Base-by-base conservation (phyloP, 148 eudicot genomes). In the Rhododendron ovatum region DNA sequence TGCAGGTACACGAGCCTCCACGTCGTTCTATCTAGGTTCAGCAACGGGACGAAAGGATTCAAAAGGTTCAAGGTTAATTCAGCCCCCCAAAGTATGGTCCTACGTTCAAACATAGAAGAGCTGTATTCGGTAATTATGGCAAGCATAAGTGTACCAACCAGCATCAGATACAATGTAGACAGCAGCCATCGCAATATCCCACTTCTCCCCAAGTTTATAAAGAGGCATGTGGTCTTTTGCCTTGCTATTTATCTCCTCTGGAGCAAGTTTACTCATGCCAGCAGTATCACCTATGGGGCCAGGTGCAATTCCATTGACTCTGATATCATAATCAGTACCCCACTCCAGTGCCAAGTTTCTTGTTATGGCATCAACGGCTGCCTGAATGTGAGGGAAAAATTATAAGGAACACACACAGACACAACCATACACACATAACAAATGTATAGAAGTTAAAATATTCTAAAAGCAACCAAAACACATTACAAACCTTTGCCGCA, bases 141-240 rank as follows among this genome's bases (percentile, higher is more conserved):
- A 51, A 61, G 82, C 57, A 53, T 17, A 7, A 57, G 55, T 50
- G 75, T 48, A 88, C 93, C 41, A 73, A 96, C 98, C 99, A 86
- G 99, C 98, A 87, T 93, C 91, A 76, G 99, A 97, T 26, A 93
- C 94, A 86, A 97, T 94, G 93, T 93, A 97, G 33, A 97, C 88
- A 83, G 98, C 93, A 87, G 99, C 95, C 93, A 97, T 93, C 35
- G 99, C 99, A 86, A 97, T 94, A 86, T 97, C 99, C 98, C 98
- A 97, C 88, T 95, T 97, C 84, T 97, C 96, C 51, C 99, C 99
- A 85, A 93, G 85, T 91, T 95, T 97, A 87, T 87, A 95, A 30
- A 97, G 92, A 79, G 98, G 98, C 93, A 89, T 88, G 83, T 65
- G 61, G 1, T 94, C 96, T 79, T 85, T 97, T 63, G 87, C 87